Percentiles rank a stretch among this genome's conserved stretches.
Conservation (phyloP, 179 eudicot genomes). For the Camellia oleifera region DNA sequence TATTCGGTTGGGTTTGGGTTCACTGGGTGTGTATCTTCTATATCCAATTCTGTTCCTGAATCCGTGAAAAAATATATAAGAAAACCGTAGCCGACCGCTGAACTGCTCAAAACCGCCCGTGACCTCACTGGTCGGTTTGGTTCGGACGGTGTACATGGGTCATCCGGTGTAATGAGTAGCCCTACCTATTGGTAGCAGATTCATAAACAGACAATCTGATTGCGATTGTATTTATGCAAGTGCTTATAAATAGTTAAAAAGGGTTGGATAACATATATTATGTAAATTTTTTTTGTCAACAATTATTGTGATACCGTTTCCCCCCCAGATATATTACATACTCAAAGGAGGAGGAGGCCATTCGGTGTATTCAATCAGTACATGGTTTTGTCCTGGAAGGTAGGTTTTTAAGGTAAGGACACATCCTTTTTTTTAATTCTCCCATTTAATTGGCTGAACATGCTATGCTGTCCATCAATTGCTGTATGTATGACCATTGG, state of each 20-base stretch:
- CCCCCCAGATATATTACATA: conserved; percentile 76
- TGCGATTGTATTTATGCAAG: background rate
- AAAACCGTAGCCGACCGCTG: too few relatives aligned
- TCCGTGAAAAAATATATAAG: too few relatives aligned
- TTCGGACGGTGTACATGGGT: too few relatives aligned
- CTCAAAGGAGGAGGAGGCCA: conserved; percentile 92
- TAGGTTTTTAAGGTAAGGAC: conserved; percentile 68
- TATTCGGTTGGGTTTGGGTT: too few relatives aligned
- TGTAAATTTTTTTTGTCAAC: background rate
- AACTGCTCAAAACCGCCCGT: too few relatives aligned
- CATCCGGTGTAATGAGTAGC: too few relatives aligned
- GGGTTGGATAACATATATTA: background rate
- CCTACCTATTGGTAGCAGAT: background rate
- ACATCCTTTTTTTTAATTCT: background rate
- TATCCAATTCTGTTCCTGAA: too few relatives aligned
- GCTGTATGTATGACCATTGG: conserved; percentile 14
- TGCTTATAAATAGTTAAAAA: background rate
- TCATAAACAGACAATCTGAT: background rate
- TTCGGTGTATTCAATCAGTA: conserved; percentile 91
- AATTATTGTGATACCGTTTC: background rate
- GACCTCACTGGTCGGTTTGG: too few relatives aligned
- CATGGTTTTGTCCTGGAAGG: conserved; percentile 86
- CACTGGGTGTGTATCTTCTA: too few relatives aligned
- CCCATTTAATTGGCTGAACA: background rate
- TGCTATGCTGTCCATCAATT: background rate